Conservation (phyloP, 116 monocot species). For the Papilionanthe hybrid region DNA sequence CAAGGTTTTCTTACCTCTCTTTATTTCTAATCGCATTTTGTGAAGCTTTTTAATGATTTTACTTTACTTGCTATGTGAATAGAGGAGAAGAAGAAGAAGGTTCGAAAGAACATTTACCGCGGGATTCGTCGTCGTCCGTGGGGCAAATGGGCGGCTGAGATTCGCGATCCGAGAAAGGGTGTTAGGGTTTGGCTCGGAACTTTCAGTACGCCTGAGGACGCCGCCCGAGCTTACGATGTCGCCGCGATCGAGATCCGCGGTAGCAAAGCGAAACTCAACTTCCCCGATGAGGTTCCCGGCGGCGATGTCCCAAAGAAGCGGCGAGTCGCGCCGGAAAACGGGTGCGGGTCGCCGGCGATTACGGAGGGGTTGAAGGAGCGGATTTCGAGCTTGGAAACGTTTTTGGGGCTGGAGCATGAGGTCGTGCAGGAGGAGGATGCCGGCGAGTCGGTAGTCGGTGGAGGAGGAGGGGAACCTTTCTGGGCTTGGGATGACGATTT, state of each 20-base stretch:
- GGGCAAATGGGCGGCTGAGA: constrained; percentile 94
- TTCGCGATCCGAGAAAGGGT: constrained; percentile 70
- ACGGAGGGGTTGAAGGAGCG: no score
- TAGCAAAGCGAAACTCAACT: constrained; percentile 79
- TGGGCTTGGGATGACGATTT: no score
- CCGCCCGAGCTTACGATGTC: constrained; percentile 73
- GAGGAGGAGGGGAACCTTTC: no score
- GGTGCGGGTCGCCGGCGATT: neutral
- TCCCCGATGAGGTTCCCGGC: constrained; percentile 45
- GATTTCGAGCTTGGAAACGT: no score
- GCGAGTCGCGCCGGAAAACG: neutral
- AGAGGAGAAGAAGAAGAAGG: constrained; percentile 24
- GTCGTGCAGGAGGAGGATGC: no score
- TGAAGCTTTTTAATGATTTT: neutral
- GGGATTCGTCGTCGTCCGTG: constrained; percentile 75
- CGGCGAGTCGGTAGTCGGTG: no score
- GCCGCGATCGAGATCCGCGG: constrained; percentile 77
- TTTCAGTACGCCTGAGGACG: constrained; percentile 64
- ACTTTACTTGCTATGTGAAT: neutral
- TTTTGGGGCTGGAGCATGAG: no score
- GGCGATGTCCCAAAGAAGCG: neutral
- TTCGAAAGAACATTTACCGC: constrained; percentile 58
- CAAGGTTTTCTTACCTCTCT: no score
- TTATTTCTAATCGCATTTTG: no score
- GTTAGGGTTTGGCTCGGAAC: constrained; percentile 86